phyloP scores from a whole-genome alignment of 495 filamentous ascomycete genomes.

The Aspergillus bridgeri region DNA sequence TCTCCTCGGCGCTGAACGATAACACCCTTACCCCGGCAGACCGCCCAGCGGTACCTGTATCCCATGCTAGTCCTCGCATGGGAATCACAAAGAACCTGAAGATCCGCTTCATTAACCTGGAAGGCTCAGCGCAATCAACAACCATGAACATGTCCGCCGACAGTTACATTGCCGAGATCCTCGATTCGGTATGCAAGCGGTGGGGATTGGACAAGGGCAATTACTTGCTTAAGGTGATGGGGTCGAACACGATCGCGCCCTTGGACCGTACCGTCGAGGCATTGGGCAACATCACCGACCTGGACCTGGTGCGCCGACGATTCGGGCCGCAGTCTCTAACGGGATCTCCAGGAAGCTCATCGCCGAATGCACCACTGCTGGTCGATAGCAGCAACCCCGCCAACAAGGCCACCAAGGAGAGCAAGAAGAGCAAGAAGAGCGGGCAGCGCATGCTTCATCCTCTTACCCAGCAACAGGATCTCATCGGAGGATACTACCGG shows the following conservation, averaged over 20 bases:
- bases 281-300: constrained; percentile 74
- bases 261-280: constrained; percentile 88
- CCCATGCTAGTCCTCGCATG: constrained; percentile 60
- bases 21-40: constrained; percentile 59
- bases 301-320: constrained; percentile 83
- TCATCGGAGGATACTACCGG: constrained; percentile 67
- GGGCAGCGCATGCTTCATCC: constrained; percentile 65
- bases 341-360: constrained; percentile 75
- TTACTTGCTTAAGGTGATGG: constrained; percentile 82
- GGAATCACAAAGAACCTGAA: constrained; percentile 83
- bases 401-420: constrained; percentile 21
- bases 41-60: constrained; percentile 51
- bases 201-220: constrained; percentile 86
- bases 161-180: constrained; percentile 89
- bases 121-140: constrained; percentile 57
- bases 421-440: constrained; percentile 66
- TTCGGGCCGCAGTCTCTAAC: constrained; percentile 75
- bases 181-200: constrained; percentile 86
- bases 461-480: constrained; percentile 72
- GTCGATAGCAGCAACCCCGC: constrained; percentile 42
- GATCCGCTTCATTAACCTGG: constrained; percentile 75
- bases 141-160: constrained; percentile 86
- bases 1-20: constrained; percentile 51
- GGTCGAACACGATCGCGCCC: constrained; percentile 77
- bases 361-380: constrained; percentile 72